Base-by-base conservation (phyloP, 2,329 filamentous ascomycete genomes). In the Plectosphaerella cucumerina region DNA sequence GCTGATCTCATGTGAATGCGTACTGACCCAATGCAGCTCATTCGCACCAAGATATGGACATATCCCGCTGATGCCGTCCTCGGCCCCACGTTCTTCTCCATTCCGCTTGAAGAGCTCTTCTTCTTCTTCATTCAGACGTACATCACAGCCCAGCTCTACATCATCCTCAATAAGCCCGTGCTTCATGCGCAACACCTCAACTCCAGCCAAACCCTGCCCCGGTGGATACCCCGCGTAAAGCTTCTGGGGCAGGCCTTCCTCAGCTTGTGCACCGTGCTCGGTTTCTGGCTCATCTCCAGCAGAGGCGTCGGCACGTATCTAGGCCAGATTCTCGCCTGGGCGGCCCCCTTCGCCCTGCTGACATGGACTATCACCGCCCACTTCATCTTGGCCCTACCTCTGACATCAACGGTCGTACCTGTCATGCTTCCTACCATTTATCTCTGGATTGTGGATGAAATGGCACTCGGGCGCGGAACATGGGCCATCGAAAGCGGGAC, bases 51-150 rank as follows among this genome's bases (percentile, higher is more conserved):
- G 43, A 78, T 90, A 61, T 90, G 87, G 87, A 84, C 81, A 10
- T 91, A 90, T 60, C 86, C 87, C 2, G 68, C 74, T 11, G 71
- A 82, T 60, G 86, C 80, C 18, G 79, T 90, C 31, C 60, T 86
- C 34, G 87, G 87, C 0, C 75, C 75, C 0, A 84, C 74, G 1
- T 62, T 89, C 15, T 81, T 80, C 59, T 70, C 72, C n/a, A 87
- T 90, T 17, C 87, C 87, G 0, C 65, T 77, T 5, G 87, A 90
- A 60, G 87, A 90, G 63, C 67, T 90, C 5, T 90, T 90, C 68
- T 90, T 90, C 74, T 90, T 90, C 63, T 68, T 88, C 18, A 80
- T 90, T 21, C 87, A 90, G 67, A 90, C 87, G 1, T 90, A 88
- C 65, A 87, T 82, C 60, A 89, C 86, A 0, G 77, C 81, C 0